A percentile compares a stretch with the other conserved stretches of the same genome.
Conservation (phyloP, 257 asterid species). For the Buddleja alternifolia region DNA sequence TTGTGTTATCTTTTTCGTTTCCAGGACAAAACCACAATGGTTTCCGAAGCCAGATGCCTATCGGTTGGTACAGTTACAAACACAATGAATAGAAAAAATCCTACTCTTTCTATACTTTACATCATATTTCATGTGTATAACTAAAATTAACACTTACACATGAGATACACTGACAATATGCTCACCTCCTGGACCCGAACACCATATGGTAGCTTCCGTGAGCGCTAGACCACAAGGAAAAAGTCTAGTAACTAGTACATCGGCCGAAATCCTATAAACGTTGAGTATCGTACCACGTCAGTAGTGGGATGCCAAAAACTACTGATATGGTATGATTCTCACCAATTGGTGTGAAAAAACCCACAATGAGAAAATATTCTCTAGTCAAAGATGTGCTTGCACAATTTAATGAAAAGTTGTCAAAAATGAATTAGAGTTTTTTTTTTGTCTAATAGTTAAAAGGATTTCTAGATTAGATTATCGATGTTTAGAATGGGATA, state of each 20-base stretch:
- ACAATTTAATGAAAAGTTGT: slow-evolving; percentile 25
- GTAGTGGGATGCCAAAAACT: no score
- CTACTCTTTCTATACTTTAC: slow-evolving; percentile 22
- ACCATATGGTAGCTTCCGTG: slow-evolving; percentile 3
- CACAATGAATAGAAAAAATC: no score
- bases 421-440: slow-evolving; percentile 3
- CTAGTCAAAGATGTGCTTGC: slow-evolving; percentile 91
- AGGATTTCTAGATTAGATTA: background rate
- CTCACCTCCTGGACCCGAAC: slow-evolving; percentile 1
- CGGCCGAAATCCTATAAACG: no score
- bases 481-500: background rate
- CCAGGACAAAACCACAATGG: slow-evolving; percentile 4
- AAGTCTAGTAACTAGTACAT: slow-evolving; percentile 34
- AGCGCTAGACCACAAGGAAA: slow-evolving; percentile 17
- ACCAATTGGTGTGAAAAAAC: no score
- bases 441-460: background rate
- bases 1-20: no score
- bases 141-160: background rate
- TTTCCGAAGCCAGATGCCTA: background rate
- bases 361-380: no score
- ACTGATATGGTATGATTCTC: no score
- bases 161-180: slow-evolving; percentile 12
- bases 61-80: background rate
- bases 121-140: no score
- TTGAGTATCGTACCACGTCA: no score